Evolutionary conservation across 352 stramenopile genomes (phyloP).

Genomic region (Pythium folliculosum): DNA sequence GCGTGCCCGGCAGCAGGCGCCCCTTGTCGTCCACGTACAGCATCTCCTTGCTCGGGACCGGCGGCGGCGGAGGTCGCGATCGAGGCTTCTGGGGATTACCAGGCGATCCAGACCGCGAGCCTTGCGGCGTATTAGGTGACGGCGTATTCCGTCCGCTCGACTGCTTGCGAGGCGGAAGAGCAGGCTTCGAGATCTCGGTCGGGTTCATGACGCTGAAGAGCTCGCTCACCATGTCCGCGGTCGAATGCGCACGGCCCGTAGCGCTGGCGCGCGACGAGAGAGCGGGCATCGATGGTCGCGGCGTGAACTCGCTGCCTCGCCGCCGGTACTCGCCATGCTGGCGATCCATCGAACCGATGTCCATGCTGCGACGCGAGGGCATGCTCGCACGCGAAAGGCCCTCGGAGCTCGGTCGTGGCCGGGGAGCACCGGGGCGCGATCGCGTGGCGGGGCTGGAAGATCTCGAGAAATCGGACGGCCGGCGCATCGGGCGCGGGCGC

Average conservation of each 20-base stretch:
- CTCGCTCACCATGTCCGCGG: constrained; percentile 53
- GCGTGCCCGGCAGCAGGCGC: constrained; percentile 15
- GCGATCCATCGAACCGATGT: constrained; percentile 18
- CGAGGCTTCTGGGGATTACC: constrained; percentile 7
- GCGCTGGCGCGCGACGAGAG: constrained; percentile 14
- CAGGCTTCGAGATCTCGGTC: constrained; percentile 45
- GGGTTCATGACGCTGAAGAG: constrained; percentile 70
- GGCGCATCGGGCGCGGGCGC: constrained; percentile 16
- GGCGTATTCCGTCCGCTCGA: constrained; percentile 15
- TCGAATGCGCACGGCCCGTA: constrained; percentile 39
- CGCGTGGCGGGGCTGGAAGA: background rate
- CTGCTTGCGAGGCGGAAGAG: constrained; percentile 10
- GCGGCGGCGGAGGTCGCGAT: constrained; percentile 19
- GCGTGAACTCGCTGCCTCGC: constrained; percentile 21
- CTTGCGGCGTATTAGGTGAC: constrained; percentile 2
- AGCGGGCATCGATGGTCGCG: constrained; percentile 13
- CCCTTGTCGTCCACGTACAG: constrained; percentile 31
- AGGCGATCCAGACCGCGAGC: constrained; percentile 16
- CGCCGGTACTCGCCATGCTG: constrained; percentile 16
- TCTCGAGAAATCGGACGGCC: constrained; percentile 19
- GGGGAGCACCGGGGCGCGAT: background rate
- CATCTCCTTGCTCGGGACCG: constrained; percentile 6
- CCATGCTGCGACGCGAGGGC: constrained; percentile 19
- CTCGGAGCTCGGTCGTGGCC: constrained; percentile 16
- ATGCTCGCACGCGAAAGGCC: constrained; percentile 3